phyloP scores from a whole-genome alignment of 495 filamentous ascomycete species.

The Podospora comata region DNA sequence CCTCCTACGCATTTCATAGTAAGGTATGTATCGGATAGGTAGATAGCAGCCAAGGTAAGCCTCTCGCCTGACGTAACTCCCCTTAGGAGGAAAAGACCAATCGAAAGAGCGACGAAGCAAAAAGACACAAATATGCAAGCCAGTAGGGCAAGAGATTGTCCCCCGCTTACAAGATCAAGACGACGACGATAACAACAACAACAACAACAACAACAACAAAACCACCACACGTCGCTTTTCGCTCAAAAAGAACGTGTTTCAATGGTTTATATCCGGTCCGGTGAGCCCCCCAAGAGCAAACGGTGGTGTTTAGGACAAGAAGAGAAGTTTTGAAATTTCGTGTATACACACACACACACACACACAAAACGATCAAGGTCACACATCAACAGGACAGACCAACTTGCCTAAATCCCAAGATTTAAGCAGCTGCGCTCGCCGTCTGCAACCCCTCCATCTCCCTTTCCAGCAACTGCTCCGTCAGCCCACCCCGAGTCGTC shows the following conservation, averaged over 20 bases:
- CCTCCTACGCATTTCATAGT: neutral
- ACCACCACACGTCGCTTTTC: neutral
- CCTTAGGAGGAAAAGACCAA: too few species aligned
- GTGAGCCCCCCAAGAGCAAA: neutral
- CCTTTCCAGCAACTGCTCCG: slow-evolving; percentile 28
- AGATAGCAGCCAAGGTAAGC: neutral
- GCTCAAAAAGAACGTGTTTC: slow-evolving; percentile 11
- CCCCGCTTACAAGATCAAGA: neutral
- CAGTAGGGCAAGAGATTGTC: too few species aligned
- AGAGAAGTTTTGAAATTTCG: neutral
- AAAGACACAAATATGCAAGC: neutral
- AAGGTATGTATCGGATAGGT: neutral
- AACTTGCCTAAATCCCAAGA: neutral
- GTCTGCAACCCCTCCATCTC: slow-evolving; percentile 22
- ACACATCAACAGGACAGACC: neutral
- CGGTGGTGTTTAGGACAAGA: neutral
- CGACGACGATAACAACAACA: neutral
- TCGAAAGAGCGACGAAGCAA: neutral
- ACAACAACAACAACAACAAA: neutral
- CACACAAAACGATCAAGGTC: neutral
- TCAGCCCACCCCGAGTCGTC: slow-evolving; percentile 16
- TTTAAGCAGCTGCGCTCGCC: slow-evolving; percentile 25
- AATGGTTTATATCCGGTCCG: neutral
- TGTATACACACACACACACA: neutral
- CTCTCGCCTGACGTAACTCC: neutral